Evolutionary conservation across 2,329 filamentous ascomycete genomes (phyloP).

Genomic region (Paecilomyces dactylethromorphus): DNA sequence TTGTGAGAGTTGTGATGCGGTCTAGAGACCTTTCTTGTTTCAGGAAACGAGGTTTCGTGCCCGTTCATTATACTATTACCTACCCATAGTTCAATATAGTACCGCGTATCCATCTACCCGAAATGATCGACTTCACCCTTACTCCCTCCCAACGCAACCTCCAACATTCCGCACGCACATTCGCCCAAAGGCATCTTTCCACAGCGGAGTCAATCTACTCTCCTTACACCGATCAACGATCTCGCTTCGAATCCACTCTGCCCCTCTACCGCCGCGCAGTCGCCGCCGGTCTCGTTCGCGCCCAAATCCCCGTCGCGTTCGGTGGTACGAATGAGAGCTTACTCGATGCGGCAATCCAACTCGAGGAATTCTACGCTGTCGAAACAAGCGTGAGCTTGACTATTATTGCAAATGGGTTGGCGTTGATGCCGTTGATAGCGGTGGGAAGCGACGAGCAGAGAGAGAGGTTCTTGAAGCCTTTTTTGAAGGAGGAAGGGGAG

Average conservation of each 20-base stretch:
- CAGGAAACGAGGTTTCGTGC: no score
- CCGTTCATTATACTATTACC: no score
- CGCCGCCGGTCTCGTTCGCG: constrained; percentile 41
- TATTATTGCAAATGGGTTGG: constrained; percentile 47
- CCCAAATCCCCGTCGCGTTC: constrained; percentile 39
- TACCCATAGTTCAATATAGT: no score
- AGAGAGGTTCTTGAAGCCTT: constrained; percentile 41
- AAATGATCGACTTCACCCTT: background rate
- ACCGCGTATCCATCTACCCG: no score
- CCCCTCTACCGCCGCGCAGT: constrained; percentile 43
- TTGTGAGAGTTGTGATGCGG: no score
- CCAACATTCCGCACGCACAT: background rate
- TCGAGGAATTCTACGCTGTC: constrained; percentile 49
- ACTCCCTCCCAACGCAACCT: background rate
- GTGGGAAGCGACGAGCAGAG: constrained; percentile 34
- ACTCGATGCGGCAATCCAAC: constrained; percentile 44
- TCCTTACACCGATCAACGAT: constrained; percentile 18
- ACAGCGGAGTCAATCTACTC: constrained; percentile 3
- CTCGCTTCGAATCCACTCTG: constrained; percentile 43
- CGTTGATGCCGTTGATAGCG: constrained; percentile 46
- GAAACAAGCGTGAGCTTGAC: constrained; percentile 46
- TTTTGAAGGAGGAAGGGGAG: constrained; percentile 38
- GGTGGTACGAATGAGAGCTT: constrained; percentile 43
- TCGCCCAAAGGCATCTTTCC: background rate
- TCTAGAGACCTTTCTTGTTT: no score